Evolutionary conservation across 1,284 basidiomycete species (phyloP).

Genomic region (Ustilago vetiveriae): DNA sequence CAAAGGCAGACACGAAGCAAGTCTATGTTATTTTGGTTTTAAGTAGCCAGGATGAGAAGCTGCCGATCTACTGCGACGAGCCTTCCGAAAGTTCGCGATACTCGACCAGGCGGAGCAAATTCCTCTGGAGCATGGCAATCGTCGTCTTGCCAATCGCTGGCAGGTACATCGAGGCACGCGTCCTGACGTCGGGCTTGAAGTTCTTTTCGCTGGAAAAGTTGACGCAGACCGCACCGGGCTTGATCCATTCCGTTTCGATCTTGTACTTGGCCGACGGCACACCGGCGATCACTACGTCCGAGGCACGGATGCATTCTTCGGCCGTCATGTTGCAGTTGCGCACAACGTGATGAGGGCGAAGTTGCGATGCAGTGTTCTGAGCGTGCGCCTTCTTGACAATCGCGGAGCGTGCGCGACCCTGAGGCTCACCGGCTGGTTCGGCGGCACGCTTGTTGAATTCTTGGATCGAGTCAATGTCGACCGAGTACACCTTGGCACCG

Average conservation of each 20-base stretch:
- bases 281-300: constrained; percentile 63
- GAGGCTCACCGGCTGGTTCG: constrained; percentile 14
- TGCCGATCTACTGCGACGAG: constrained; percentile 1
- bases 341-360: constrained; percentile 79
- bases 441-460: constrained; percentile 69
- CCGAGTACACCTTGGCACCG: constrained; percentile 91
- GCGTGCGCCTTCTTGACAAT: constrained; percentile 70
- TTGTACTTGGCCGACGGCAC: constrained; percentile 79
- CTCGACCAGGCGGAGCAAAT: constrained; percentile 73
- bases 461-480: constrained; percentile 91
- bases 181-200: constrained; percentile 90
- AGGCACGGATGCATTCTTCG: constrained; percentile 57
- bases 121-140: constrained; percentile 93
- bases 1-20: constrained; percentile 2
- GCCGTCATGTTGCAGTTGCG: constrained; percentile 45
- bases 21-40: constrained; percentile 24
- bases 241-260: constrained; percentile 85
- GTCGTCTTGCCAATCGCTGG: constrained; percentile 96
- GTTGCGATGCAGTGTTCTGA: constrained; percentile 69
- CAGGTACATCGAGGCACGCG: constrained; percentile 71
- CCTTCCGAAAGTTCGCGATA: constrained; percentile 47
- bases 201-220: constrained; percentile 97
- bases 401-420: constrained; percentile 49
- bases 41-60: not conserved
- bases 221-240: constrained; percentile 90